Evolutionary conservation across 139 green algal species (phyloP).

Genomic region (Spirogloea muscicola): DNA sequence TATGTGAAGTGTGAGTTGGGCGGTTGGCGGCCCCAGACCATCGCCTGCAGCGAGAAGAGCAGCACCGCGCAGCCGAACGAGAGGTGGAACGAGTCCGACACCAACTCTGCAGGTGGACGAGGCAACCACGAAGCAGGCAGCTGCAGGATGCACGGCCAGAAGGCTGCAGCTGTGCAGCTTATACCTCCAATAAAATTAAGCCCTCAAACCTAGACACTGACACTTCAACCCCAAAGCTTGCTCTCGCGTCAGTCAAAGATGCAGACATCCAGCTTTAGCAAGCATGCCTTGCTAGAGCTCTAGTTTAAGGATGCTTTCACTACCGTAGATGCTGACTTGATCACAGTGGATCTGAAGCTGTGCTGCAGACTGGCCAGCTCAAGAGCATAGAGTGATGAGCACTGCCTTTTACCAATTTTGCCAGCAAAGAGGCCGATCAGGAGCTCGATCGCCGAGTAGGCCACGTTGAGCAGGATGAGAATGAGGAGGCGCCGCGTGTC

Average conservation of each 20-base stretch:
- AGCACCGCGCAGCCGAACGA: conserved; percentile 42
- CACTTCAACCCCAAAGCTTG: too few species aligned
- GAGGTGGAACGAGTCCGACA: conserved; percentile 43
- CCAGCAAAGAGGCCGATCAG: conserved; percentile 33
- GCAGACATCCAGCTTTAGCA: too few species aligned
- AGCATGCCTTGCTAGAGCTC: too few species aligned
- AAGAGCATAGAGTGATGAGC: too few species aligned
- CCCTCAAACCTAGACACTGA: too few species aligned
- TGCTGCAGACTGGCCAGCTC: too few species aligned
- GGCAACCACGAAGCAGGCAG: not conserved
- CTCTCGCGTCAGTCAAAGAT: too few species aligned
- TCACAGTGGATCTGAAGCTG: too few species aligned
- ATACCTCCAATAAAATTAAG: too few species aligned
- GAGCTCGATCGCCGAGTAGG: conserved; percentile 33
- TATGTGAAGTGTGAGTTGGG: conserved; percentile 29
- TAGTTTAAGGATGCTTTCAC: too few species aligned
- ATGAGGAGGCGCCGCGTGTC: conserved; percentile 18
- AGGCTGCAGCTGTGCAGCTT: too few species aligned
- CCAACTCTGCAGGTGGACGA: conserved; percentile 9
- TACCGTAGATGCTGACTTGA: too few species aligned
- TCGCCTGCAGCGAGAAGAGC: conserved; percentile 29
- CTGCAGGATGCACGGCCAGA: not conserved
- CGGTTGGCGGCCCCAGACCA: conserved; percentile 7
- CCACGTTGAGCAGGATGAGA: conserved; percentile 36
- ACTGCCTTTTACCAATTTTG: conserved; percentile 40